Percentiles rank a stretch among this genome's conserved stretches.
phyloP scores from a whole-genome alignment of 1,284 basidiomycete genomes.

The Takashimella tepidaria region DNA sequence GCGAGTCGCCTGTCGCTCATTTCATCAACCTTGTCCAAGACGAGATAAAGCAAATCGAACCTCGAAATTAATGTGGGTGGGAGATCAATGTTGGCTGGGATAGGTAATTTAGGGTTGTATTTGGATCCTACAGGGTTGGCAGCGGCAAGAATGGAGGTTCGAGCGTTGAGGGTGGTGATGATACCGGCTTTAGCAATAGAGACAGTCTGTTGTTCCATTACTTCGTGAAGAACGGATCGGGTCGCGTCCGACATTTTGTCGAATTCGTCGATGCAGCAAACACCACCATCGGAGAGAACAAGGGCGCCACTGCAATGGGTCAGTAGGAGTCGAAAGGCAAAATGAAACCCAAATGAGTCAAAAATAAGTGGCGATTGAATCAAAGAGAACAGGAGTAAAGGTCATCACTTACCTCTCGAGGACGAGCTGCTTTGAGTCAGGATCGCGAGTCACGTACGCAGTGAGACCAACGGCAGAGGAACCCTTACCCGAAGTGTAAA shows the following conservation, averaged over 20 bases:
- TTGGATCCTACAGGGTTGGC: constrained; percentile 96
- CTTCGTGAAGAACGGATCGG: constrained; percentile 94
- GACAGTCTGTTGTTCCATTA: constrained; percentile 99
- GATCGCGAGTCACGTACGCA: constrained; percentile 95
- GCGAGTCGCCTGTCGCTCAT: constrained; percentile 80
- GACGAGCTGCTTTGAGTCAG: constrained; percentile 95
- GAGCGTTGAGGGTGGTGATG: constrained; percentile 94
- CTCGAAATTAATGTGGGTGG: constrained; percentile 96
- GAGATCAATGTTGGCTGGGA: constrained; percentile 80
- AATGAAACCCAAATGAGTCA: constrained; percentile 1
- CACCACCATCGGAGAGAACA: constrained; percentile 93
- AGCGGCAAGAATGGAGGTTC: constrained; percentile 93
- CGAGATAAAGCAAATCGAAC: constrained; percentile 96
- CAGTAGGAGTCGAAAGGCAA: constrained; percentile 8
- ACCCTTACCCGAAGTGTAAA: constrained; percentile 94
- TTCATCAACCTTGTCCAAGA: constrained; percentile 93
- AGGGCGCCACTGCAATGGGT: constrained; percentile 93
- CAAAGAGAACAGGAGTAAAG: not conserved
- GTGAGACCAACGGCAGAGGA: constrained; percentile 98
- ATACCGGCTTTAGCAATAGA: constrained; percentile 99
- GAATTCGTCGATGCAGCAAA: constrained; percentile 99
- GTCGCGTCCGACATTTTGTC: constrained; percentile 99
- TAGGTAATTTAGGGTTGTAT: constrained; percentile 84
- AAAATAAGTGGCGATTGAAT: not conserved
- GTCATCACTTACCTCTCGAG: constrained; percentile 69